Percentiles rank a stretch among this genome's conserved stretches.
phyloP scores from a whole-genome alignment of 2,329 filamentous ascomycete genomes.

The Chrysoporthe puriensis region DNA sequence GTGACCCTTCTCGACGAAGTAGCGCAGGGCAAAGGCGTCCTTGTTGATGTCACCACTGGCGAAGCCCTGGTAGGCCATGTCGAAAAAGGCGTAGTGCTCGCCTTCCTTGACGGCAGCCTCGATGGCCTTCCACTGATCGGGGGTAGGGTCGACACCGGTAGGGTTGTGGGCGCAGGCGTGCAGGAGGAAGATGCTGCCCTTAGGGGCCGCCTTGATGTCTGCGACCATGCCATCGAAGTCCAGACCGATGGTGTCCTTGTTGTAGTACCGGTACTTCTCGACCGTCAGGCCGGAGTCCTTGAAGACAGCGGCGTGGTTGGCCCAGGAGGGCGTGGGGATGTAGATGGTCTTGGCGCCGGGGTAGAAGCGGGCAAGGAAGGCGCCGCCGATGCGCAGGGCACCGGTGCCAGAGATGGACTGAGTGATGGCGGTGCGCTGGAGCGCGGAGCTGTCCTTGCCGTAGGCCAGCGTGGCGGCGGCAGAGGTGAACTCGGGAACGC shows the following conservation, averaged over 20 bases:
- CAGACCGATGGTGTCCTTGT: conserved; percentile 97
- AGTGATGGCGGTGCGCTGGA: conserved; percentile 85
- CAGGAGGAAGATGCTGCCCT: conserved; percentile 86
- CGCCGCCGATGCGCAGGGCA: conserved; percentile 90
- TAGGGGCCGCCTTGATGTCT: conserved; percentile 87
- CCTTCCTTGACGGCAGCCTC: conserved; percentile 83
- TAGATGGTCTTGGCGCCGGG: conserved; percentile 93
- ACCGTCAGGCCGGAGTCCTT: conserved; percentile 88
- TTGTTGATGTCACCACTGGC: conserved; percentile 88
- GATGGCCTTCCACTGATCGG: conserved; percentile 91
- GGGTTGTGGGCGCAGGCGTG: conserved; percentile 99
- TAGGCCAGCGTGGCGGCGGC: conserved; percentile 91
- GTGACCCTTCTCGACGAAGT: conserved; percentile 94
- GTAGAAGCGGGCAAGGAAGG: conserved; percentile 91
- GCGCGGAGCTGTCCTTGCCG: conserved; percentile 75
- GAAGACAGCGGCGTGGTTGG: conserved; percentile 97
- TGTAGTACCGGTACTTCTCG: conserved; percentile 97
- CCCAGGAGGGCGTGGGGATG: conserved; percentile 95
- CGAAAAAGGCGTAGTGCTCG: conserved; percentile 94
- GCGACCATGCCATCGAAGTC: conserved; percentile 93
- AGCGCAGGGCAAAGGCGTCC: conserved; percentile 89
- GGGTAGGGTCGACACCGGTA: conserved; percentile 91
- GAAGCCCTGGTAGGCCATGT: conserved; percentile 99
- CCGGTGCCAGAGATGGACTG: conserved; percentile 98
- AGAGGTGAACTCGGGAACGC: conserved; percentile 90